Conservation (phyloP, 352 stramenopile genomes). For the Globisporangium megalacanthum region DNA sequence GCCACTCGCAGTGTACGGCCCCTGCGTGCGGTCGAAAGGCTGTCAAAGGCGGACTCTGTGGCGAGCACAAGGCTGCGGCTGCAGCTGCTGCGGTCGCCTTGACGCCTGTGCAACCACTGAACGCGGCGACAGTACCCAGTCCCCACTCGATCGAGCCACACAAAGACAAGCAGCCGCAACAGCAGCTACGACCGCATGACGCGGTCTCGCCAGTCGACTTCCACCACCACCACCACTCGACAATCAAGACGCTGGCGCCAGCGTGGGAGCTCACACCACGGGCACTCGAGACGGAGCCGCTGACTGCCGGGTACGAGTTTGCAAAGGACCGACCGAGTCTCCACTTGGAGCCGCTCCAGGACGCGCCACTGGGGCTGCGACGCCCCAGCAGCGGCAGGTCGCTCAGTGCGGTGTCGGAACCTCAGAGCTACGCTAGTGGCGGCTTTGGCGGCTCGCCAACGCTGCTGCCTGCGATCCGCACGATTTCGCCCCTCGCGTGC, state of each 20-base stretch:
- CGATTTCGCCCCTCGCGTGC: slow-evolving; percentile 6
- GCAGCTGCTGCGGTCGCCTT: not conserved
- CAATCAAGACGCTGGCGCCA: not conserved
- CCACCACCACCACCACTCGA: not conserved
- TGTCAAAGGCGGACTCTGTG: slow-evolving; percentile 20
- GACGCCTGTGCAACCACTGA: slow-evolving; percentile 7
- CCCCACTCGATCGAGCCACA: slow-evolving; percentile 10
- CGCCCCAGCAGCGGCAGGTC: not conserved
- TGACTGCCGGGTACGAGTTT: slow-evolving; percentile 7
- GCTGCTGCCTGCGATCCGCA: slow-evolving; percentile 8
- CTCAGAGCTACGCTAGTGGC: not conserved
- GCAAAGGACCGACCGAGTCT: slow-evolving; percentile 16
- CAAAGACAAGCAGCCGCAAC: slow-evolving; percentile 3
- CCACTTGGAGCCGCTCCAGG: slow-evolving; percentile 4
- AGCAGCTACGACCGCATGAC: not conserved
- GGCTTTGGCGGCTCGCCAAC: slow-evolving; percentile 3
- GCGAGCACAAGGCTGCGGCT: slow-evolving; percentile 15
- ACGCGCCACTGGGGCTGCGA: not conserved
- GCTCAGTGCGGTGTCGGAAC: not conserved
- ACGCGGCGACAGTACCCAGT: not conserved
- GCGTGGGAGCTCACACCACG: slow-evolving; percentile 3
- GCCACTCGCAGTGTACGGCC: slow-evolving; percentile 21
- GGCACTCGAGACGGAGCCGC: not conserved
- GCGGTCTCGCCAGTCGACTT: not conserved
- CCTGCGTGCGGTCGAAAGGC: slow-evolving; percentile 21